Conservation (phyloP, 2,329 filamentous ascomycete genomes). For the Cadophora sp. region DNA sequence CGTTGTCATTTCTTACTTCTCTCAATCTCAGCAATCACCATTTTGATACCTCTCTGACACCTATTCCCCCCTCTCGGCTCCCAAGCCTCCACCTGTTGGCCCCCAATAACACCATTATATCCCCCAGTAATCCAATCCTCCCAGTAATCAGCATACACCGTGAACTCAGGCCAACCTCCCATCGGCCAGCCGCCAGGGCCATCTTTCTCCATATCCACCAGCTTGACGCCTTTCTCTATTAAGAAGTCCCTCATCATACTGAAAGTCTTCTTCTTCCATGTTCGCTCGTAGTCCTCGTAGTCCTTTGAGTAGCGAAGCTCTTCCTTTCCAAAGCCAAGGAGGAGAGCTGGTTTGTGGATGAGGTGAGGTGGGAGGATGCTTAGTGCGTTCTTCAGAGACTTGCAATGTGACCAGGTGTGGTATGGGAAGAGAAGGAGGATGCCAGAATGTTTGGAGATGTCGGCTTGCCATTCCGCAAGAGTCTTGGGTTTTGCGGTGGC, state of each 20-base stretch:
- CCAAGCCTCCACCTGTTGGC: slow-evolving; percentile 17
- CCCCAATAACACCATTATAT: slow-evolving; percentile 13
- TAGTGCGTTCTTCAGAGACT: slow-evolving; percentile 11
- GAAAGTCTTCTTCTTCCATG: slow-evolving; percentile 19
- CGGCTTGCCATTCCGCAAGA: slow-evolving; percentile 7
- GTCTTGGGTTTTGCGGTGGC: background rate
- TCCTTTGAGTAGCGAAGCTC: slow-evolving; percentile 7
- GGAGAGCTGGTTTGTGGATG: slow-evolving; percentile 17
- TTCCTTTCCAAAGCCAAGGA: slow-evolving; percentile 21
- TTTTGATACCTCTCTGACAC: slow-evolving; percentile 3
- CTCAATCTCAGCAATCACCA: slow-evolving; percentile 11
- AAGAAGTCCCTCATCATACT: slow-evolving; percentile 19
- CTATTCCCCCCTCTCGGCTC: slow-evolving; percentile 14
- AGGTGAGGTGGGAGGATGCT: background rate
- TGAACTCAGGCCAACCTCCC: slow-evolving; percentile 14
- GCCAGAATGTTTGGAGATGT: slow-evolving; percentile 7
- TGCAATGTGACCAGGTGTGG: slow-evolving; percentile 20
- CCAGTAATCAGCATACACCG: slow-evolving; percentile 21
- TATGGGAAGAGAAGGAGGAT: slow-evolving; percentile 20
- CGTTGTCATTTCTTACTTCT: background rate
- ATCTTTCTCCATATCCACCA: slow-evolving; percentile 4
- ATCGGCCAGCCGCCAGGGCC: background rate
- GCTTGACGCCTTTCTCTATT: background rate
- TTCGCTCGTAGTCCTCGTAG: slow-evolving; percentile 10
- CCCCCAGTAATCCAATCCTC: slow-evolving; percentile 9